Evolutionary conservation across 441 rosid genomes (phyloP).

Genomic region (Mallotus japonicus): DNA sequence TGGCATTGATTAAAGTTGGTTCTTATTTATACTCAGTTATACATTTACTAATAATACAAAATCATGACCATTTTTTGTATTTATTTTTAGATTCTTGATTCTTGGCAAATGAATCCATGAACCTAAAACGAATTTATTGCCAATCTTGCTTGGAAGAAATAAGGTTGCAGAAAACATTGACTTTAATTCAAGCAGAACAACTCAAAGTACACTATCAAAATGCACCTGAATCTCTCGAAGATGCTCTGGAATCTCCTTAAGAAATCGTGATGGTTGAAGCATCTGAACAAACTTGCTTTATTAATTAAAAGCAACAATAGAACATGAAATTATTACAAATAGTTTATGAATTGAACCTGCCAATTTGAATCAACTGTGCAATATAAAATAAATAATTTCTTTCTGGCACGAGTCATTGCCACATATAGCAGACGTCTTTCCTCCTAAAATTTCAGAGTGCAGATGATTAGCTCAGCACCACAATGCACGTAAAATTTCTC

Average conservation of each 20-base stretch:
- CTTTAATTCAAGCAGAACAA: neutral
- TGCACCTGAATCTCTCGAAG: slow-evolving; percentile 71
- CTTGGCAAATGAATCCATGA: neutral
- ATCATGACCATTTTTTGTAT: neutral
- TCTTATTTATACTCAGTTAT: neutral
- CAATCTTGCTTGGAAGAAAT: neutral
- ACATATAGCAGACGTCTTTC: slow-evolving; percentile 90
- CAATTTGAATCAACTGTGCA: slow-evolving; percentile 80
- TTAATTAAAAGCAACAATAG: slow-evolving; percentile 26
- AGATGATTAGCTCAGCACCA: slow-evolving; percentile 19
- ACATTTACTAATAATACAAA: neutral
- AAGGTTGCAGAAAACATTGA: neutral
- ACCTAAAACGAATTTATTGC: neutral
- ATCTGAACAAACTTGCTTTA: slow-evolving; percentile 45
- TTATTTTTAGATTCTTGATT: neutral
- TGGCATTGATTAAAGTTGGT: too few species aligned
- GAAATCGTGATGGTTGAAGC: slow-evolving; percentile 93
- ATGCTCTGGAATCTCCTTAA: slow-evolving; percentile 84
- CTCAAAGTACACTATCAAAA: slow-evolving; percentile 13
- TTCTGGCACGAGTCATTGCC: slow-evolving; percentile 97
- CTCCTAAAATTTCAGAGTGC: slow-evolving; percentile 53
- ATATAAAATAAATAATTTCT: slow-evolving; percentile 75
- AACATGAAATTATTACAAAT: slow-evolving; percentile 20
- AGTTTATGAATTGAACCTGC: slow-evolving; percentile 65
- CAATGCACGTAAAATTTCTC: neutral